Conservation (phyloP, 148 eudicot species). For the Diospyros lotus region DNA sequence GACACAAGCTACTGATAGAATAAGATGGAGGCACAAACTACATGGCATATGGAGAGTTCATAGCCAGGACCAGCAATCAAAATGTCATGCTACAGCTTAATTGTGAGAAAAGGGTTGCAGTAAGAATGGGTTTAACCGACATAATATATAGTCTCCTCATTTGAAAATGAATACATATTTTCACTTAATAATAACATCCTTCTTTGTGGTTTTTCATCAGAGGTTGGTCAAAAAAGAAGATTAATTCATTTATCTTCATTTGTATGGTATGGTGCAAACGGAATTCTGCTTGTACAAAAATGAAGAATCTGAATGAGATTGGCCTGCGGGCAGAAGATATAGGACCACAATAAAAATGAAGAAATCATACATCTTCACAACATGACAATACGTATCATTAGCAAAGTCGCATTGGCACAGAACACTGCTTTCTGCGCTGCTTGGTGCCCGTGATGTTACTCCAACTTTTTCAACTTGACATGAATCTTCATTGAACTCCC, state of each 20-base stretch:
- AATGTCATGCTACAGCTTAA: neutral
- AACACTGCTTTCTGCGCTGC: constrained; percentile 29
- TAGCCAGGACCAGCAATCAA: neutral
- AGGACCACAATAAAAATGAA: neutral
- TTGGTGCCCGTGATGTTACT: constrained; percentile 24
- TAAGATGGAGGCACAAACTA: neutral
- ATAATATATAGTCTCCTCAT: neutral
- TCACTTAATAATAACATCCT: neutral
- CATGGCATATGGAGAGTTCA: neutral
- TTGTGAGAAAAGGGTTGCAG: too few relatives aligned
- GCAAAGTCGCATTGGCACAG: constrained; percentile 45
- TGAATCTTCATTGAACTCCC: constrained; percentile 44
- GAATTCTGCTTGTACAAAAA: neutral
- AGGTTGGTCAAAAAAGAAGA: neutral
- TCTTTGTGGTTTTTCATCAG: neutral
- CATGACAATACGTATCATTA: constrained; percentile 51
- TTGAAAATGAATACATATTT: neutral
- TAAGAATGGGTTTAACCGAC: too few relatives aligned
- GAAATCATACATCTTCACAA: constrained; percentile 48
- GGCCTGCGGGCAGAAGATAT: neutral
- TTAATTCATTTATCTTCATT: neutral
- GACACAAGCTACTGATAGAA: neutral
- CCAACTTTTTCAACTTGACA: constrained; percentile 46
- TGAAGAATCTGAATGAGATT: neutral
- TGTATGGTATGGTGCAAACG: neutral